These are phyloP conservation scores for Cetradonia linearis DNA, from an alignment of 495 filamentous ascomycete genomes.

Conservation along the genomic window DNA sequence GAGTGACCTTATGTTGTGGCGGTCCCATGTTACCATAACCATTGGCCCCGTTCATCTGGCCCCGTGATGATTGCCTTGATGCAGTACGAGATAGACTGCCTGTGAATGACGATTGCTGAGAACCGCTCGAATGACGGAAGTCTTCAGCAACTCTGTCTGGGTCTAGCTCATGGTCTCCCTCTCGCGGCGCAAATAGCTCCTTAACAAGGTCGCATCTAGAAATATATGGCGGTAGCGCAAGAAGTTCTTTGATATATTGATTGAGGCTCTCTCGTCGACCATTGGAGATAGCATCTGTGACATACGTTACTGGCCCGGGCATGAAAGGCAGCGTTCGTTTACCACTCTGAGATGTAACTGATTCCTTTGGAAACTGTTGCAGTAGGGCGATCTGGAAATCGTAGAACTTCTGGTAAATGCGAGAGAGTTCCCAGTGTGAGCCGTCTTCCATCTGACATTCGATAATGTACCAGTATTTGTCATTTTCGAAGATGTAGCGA, in stretches of 20 bases:
- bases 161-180: conserved; percentile 89
- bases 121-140: conserved; percentile 58
- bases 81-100: conserved; percentile 42
- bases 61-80: conserved; percentile 66
- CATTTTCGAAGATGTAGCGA: conserved; percentile 89
- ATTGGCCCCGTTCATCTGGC: conserved; percentile 51
- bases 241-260: conserved; percentile 84
- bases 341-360: conserved; percentile 66
- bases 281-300: conserved; percentile 93
- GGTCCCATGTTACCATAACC: conserved; percentile 43
- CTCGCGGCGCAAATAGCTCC: conserved; percentile 78
- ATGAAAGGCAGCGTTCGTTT: conserved; percentile 89
- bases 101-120: conserved; percentile 55
- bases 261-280: conserved; percentile 85
- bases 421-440: conserved; percentile 79
- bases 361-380: conserved; percentile 87
- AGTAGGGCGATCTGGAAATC: conserved; percentile 95
- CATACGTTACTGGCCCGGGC: conserved; percentile 95
- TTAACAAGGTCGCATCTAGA: conserved; percentile 71
- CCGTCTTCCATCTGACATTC: conserved; percentile 88
- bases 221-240: conserved; percentile 76
- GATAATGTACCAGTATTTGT: conserved; percentile 98
- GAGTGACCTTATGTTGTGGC: conserved; percentile 41
- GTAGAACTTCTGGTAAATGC: conserved; percentile 97
- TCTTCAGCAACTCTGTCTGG: conserved; percentile 54